phyloP scores from a whole-genome alignment of 176 grass and related monocot species.

The Carex pumila region DNA sequence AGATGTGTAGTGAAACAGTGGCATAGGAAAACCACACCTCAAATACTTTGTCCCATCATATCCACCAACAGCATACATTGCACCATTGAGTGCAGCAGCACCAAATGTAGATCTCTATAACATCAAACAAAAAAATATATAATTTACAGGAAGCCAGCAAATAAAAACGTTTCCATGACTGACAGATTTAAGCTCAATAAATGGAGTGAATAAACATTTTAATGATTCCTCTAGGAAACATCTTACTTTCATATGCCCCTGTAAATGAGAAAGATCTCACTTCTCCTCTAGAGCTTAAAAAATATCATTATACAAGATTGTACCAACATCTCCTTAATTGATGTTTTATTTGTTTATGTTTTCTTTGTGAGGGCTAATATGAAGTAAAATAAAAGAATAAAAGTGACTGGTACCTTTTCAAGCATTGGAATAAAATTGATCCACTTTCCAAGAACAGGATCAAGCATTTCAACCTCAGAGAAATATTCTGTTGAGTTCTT shows the following conservation, averaged over 20 bases:
- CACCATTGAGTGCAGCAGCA: conserved; percentile 50
- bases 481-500: conserved; percentile 57
- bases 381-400: background rate
- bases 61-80: conserved; percentile 72
- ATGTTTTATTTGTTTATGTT: background rate
- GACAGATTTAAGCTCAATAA: background rate
- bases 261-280: background rate
- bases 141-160: background rate
- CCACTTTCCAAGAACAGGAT: conserved; percentile 64
- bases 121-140: background rate
- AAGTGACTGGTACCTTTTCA: conserved; percentile 43
- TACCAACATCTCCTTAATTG: background rate
- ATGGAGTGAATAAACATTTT: background rate
- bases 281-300: background rate
- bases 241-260: background rate
- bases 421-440: conserved; percentile 57
- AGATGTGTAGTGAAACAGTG: conserved; percentile 13
- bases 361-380: background rate
- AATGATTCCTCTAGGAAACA: background rate
- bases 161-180: background rate
- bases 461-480: conserved; percentile 57
- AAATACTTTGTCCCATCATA: conserved; percentile 56
- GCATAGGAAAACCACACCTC: conserved; percentile 30
- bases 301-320: background rate
- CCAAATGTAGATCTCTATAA: conserved; percentile 68